Conservation (phyloP, 148 eudicot genomes). For the Nepenthes mirabilis region DNA sequence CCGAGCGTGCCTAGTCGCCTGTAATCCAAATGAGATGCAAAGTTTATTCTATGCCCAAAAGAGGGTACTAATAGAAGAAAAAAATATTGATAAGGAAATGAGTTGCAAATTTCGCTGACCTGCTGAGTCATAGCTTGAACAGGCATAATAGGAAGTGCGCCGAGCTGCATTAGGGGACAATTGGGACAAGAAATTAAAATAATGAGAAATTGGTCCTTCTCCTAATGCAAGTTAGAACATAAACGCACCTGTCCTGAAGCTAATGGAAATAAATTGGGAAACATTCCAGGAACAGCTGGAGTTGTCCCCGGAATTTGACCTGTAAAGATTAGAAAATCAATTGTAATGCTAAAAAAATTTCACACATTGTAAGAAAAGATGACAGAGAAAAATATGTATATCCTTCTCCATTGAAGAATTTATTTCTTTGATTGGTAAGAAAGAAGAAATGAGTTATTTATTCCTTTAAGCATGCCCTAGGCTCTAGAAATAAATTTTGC, state of each 20-base stretch:
- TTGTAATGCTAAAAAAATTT: conserved; percentile 7
- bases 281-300: conserved; percentile 65
- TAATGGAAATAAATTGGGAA: conserved; percentile 60
- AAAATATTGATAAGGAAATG: neutral
- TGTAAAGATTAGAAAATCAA: conserved; percentile 20
- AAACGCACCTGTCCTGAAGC: conserved; percentile 51
- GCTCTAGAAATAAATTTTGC: neutral
- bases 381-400: neutral
- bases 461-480: conserved; percentile 1
- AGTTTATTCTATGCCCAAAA: conserved; percentile 1
- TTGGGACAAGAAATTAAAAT: neutral
- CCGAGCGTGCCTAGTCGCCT: conserved; percentile 98
- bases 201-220: neutral
- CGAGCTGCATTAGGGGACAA: conserved; percentile 32
- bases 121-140: conserved; percentile 98
- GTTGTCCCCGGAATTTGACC: conserved; percentile 56
- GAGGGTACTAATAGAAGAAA: neutral
- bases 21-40: conserved; percentile 8
- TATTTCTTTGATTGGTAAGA: neutral
- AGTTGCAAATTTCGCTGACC: conserved; percentile 25
- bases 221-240: neutral
- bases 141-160: conserved; percentile 82
- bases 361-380: neutral
- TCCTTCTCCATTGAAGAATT: neutral
- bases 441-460: neutral